Percentiles rank a stretch among this genome's conserved stretches.
Evolutionary conservation across 176 grass and related monocot species (phyloP).

Genomic region (Elaeis guineensis): DNA sequence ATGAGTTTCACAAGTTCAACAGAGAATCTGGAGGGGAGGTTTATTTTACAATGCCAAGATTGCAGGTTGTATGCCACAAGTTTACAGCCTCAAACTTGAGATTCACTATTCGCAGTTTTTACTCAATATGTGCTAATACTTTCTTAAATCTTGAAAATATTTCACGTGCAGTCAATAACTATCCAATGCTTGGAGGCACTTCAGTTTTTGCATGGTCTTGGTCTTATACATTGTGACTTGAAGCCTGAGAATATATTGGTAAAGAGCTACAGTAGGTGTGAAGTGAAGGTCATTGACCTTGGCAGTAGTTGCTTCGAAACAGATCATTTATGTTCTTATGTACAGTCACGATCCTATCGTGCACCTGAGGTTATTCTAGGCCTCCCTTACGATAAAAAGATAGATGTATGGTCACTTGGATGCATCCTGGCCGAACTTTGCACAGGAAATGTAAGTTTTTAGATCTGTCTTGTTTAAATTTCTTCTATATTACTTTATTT

Average conservation of each 20-base stretch:
- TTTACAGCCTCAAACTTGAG: background rate
- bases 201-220: slow-evolving; percentile 89
- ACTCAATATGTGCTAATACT: background rate
- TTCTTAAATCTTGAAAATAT: slow-evolving; percentile 14
- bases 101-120: background rate
- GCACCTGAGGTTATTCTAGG: slow-evolving; percentile 96
- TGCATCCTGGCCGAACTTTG: slow-evolving; percentile 99
- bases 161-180: slow-evolving; percentile 77
- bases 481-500: no score
- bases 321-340: slow-evolving; percentile 91
- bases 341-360: slow-evolving; percentile 93
- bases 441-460: slow-evolving; percentile 84
- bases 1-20: slow-evolving; percentile 99
- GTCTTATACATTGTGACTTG: slow-evolving; percentile 97
- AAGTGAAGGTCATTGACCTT: slow-evolving; percentile 98
- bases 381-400: slow-evolving; percentile 95
- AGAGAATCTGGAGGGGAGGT: slow-evolving; percentile 99
- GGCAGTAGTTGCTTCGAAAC: slow-evolving; percentile 99
- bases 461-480: no score
- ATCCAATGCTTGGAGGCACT: slow-evolving; percentile 95
- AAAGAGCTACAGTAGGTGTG: slow-evolving; percentile 98
- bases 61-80: slow-evolving; percentile 46
- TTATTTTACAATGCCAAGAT: slow-evolving; percentile 98
- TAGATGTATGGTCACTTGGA: slow-evolving; percentile 98
- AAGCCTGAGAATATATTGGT: slow-evolving; percentile 99